A percentile compares a stretch with the other conserved stretches of the same genome.
These are phyloP conservation scores for Microcera coccophila DNA, from an alignment of 2,329 filamentous ascomycete genomes.

Conservation along the genomic window DNA sequence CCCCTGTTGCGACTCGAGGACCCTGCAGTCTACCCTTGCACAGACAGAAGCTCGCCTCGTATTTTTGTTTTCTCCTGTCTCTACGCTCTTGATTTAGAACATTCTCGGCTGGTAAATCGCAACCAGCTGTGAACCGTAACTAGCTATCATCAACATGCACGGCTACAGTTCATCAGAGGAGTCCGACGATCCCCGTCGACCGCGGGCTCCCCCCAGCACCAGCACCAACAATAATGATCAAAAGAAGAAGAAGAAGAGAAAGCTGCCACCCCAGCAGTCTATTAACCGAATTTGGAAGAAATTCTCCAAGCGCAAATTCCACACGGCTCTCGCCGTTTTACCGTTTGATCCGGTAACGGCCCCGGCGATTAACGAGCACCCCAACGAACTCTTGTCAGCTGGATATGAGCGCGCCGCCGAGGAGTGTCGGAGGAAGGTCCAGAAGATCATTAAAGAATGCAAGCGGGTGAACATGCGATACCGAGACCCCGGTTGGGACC, in stretches of 20 bases:
- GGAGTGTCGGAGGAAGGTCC: conserved; percentile 59
- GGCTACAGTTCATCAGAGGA: conserved; percentile 50
- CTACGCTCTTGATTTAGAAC: no score
- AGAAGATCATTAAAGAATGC: conserved; percentile 63
- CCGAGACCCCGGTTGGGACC: conserved; percentile 59
- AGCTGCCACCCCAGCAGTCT: conserved; percentile 58
- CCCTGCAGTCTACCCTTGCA: no score
- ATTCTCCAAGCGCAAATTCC: conserved; percentile 57
- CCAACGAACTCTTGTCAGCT: conserved; percentile 57
- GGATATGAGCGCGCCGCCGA: conserved; percentile 62
- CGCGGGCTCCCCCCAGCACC: conserved; percentile 32
- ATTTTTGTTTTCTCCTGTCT: no score
- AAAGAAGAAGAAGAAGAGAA: conserved; percentile 52
- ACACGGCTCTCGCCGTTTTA: conserved; percentile 61
- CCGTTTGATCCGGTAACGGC: conserved; percentile 59
- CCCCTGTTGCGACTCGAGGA: no score
- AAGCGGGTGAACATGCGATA: conserved; percentile 75
- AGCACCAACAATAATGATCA: conserved; percentile 34
- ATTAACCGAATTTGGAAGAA: conserved; percentile 65
- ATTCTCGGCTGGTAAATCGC: no score
- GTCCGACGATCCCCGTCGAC: conserved; percentile 44
- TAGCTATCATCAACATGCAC: conserved; percentile 30
- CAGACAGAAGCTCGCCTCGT: no score
- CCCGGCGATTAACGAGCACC: conserved; percentile 47
- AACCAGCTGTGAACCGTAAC: no score